These are phyloP conservation scores for Phytophthora idaei DNA, from an alignment of 352 stramenopile species.

Conservation along the genomic window DNA sequence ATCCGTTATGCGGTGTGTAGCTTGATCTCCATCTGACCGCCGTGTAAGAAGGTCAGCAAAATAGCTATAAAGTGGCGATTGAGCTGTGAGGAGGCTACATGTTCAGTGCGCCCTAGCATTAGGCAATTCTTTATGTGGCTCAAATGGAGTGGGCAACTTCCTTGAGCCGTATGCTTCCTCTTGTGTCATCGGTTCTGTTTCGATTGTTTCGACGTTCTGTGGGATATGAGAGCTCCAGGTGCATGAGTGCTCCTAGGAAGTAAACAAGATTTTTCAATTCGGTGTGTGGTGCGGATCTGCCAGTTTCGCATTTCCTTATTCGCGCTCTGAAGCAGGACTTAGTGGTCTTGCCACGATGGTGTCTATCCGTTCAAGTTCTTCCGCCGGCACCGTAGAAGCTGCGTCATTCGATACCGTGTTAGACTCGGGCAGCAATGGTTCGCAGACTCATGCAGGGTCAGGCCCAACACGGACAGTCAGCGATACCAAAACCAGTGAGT, in stretches of 20 bases:
- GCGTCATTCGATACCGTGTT: not conserved
- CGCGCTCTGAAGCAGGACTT: slow-evolving; percentile 7
- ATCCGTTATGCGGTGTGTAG: slow-evolving; percentile 4
- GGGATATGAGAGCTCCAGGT: slow-evolving; percentile 4
- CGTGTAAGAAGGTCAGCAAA: no score
- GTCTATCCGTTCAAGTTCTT: slow-evolving; percentile 24
- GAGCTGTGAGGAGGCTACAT: slow-evolving; percentile 5
- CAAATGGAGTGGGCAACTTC: slow-evolving; percentile 7
- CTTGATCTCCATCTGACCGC: no score
- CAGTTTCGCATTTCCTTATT: slow-evolving; percentile 30
- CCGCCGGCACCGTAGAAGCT: not conserved
- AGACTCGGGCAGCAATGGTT: slow-evolving; percentile 4
- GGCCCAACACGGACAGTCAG: slow-evolving; percentile 7
- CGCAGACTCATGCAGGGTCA: slow-evolving; percentile 7
- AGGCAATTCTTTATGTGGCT: slow-evolving; percentile 31
- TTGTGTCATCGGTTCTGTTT: slow-evolving; percentile 25
- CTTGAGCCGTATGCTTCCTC: slow-evolving; percentile 12
- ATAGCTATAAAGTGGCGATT: not conserved
- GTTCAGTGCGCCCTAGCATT: slow-evolving; percentile 18
- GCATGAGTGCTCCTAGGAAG: not conserved
- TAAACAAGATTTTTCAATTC: slow-evolving; percentile 1
- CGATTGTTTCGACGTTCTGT: slow-evolving; percentile 27
- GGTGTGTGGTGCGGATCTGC: not conserved
- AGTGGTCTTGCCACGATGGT: slow-evolving; percentile 14
- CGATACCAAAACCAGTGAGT: not conserved